Base-by-base conservation (phyloP, 805 yeast genomes). In the Lachancea nothofagi region DNA sequence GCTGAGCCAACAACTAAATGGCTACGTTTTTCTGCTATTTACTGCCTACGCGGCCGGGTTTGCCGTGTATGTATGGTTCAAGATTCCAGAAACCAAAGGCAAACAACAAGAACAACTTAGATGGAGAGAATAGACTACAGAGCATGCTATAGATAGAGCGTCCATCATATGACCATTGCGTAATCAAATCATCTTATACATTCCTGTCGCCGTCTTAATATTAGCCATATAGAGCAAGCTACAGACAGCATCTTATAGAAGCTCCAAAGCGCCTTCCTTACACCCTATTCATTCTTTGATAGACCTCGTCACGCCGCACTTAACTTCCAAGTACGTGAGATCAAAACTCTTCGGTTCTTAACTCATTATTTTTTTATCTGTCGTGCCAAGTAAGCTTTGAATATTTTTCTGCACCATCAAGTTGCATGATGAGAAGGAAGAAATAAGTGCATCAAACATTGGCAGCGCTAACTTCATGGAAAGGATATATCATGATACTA, bases 1-100 rank as follows among this genome's bases (percentile, higher is more conserved):
- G 3, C 58, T 84, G 19, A 78, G 81, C 57, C 62, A 66, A 10
- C 46, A 61, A 41, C 58, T 89, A 28, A 96, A 96, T 7, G 88
- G 96, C 0, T 77, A 74, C 33, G 87, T 83, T 21, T 93, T 85
- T 65, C 67, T 78, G 41, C 55, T 85, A 7, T 89, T 93, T 61
- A 78, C 89, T 0, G 40, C 61, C 3, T 70, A 77, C 49, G 77
- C 89, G 51, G 63, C 62, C 1, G 36, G 64, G 2, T 75, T 81
- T 48, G 69, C 66, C 22, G 18, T 38, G 5, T 57, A 52, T 51
- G 67, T 79, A 18, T 53, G 59, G 36, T 52, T 38, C 3, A 56
- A 55, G 31, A 67, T 86, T 6, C 96, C 96, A 1, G 95, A 86
- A 55, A 85, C 95, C 0, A 51, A 48, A 28, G 51, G 54, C 12